These are phyloP conservation scores for Penicillium turbatum DNA, from an alignment of 495 filamentous ascomycete genomes.

Conservation along the genomic window DNA sequence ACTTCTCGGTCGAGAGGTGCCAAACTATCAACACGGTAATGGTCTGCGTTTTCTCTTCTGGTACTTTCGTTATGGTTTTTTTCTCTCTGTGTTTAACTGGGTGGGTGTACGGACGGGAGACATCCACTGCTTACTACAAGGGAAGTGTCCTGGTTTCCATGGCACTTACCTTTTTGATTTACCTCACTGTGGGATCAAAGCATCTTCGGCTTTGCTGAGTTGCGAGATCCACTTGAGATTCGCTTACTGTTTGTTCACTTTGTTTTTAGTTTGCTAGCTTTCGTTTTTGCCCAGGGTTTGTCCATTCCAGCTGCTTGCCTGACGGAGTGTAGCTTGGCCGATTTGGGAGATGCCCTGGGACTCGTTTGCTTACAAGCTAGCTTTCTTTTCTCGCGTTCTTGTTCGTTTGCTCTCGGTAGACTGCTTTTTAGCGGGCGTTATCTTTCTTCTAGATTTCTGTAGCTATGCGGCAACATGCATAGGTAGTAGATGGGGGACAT, in stretches of 20 bases:
- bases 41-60: background rate
- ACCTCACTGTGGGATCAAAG: background rate
- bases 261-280: no score
- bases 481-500: background rate
- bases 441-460: background rate
- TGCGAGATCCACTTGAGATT: no score
- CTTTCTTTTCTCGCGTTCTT: background rate
- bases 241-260: no score
- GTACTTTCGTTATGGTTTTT: background rate
- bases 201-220: background rate
- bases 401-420: background rate
- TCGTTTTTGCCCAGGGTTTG: no score
- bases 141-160: background rate
- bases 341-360: background rate
- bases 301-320: no score
- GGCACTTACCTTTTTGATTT: background rate
- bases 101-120: constrained; percentile 2
- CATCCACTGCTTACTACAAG: background rate
- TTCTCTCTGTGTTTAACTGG: background rate
- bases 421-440: background rate
- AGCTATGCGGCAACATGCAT: background rate
- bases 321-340: background rate
- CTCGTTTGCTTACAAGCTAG: no score
- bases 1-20: background rate
- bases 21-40: background rate